Evolutionary conservation across 352 stramenopile species (phyloP).

Genomic region (Aphanomyces astaci): DNA sequence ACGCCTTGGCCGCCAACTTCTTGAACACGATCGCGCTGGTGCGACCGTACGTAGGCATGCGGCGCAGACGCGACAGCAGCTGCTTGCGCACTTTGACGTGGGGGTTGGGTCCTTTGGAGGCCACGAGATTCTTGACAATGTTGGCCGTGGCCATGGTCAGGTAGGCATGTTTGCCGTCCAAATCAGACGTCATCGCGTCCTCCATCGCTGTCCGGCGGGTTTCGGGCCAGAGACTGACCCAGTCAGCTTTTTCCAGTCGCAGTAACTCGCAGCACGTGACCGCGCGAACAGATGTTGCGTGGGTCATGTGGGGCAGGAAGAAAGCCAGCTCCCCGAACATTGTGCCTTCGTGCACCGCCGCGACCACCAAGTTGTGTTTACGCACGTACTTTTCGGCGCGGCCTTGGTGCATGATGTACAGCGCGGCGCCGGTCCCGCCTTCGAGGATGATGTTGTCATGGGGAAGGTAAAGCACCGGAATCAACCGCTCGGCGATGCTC

Average conservation of each 20-base stretch:
- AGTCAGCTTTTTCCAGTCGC: constrained; percentile 30
- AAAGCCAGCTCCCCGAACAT: constrained; percentile 75
- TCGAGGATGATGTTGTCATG: constrained; percentile 64
- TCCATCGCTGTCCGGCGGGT: background rate
- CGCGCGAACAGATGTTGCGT: constrained; percentile 56
- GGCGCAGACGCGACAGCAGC: constrained; percentile 7
- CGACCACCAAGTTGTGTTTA: constrained; percentile 31
- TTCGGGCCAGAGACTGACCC: constrained; percentile 11
- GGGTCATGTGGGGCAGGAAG: constrained; percentile 48
- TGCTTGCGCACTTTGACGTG: constrained; percentile 15
- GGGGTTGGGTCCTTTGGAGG: background rate
- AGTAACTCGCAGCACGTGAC: constrained; percentile 56
- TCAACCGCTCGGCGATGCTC: constrained; percentile 46
- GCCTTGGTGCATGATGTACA: constrained; percentile 64
- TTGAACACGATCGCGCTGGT: background rate
- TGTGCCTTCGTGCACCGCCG: constrained; percentile 41
- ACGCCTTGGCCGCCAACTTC: background rate
- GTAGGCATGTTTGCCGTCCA: background rate
- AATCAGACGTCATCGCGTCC: background rate
- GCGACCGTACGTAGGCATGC: constrained; percentile 16
- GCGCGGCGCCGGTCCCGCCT: constrained; percentile 52
- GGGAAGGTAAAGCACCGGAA: constrained; percentile 62
- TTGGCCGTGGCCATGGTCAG: background rate
- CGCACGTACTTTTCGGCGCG: constrained; percentile 27
- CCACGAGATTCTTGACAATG: constrained; percentile 6